Base-by-base conservation (phyloP, 208 protist species). In the Leishmania arabica region DNA sequence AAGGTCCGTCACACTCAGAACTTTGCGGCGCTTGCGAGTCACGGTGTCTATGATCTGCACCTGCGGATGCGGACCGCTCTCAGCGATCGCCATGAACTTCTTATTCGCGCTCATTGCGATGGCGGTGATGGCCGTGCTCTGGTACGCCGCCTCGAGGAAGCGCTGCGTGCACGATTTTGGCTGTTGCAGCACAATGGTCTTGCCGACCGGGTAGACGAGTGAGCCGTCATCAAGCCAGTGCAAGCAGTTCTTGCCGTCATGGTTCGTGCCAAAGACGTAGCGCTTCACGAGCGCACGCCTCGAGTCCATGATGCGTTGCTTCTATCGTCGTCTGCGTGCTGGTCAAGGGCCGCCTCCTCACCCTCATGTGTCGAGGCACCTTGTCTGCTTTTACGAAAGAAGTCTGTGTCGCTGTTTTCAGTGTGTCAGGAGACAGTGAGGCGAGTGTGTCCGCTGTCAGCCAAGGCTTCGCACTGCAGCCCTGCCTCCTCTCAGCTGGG, bases 61-160 rank as follows among this genome's bases (percentile, higher is more conserved):
- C 78, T 93, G 88, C 19, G 93, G 90, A 54, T 83, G 58, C 17
- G 89, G 70, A 27, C 91, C 94, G 37, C 88, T 85, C 85, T 99
- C 98, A 13, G 98, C 97, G 49, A 99, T 90, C 62, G 98, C 98
- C 45, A 99, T 89, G 74, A 97, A 99, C 82, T 99, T 98, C 58
- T 96, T 95, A 83, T 99, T 99, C 4, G 93, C 90, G 58, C 91
- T 96, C 69, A 99, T 90, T 11, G 95, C 91, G 24, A 99, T 80
- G 65, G 97, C 94, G 8, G 96, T 98, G 86, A 99, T 94, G 68
- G 89, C 98, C 56, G 88, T 83, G 69, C 92, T 95, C 24, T 89
- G 84, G 74, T 94, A 87, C 31, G 80, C 85, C 19, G 88, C 86
- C 69, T 95, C 93, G 75, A 97, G 87, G 78, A 97, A 97, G 60